Evolutionary conservation across 768 basidiomycete genomes (phyloP).

Genomic region (Amanita rimosa): DNA sequence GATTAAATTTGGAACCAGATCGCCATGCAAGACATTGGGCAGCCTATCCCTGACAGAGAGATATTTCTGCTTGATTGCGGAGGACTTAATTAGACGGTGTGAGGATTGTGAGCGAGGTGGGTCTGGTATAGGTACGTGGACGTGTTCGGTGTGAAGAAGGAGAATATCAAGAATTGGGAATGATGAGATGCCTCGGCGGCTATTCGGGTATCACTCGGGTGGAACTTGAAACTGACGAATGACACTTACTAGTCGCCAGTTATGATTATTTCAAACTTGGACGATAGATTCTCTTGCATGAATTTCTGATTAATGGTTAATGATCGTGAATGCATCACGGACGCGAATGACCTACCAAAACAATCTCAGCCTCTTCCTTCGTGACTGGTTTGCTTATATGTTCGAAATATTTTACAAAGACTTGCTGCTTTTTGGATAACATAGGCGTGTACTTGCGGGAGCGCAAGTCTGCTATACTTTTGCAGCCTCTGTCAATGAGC

Average conservation of each 20-base stretch:
- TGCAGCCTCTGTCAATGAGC: slow-evolving; percentile 42
- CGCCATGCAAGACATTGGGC: neutral
- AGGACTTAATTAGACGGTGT: slow-evolving; percentile 5
- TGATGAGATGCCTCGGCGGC: slow-evolving; percentile 33
- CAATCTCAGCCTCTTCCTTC: slow-evolving; percentile 28
- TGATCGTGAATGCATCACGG: neutral
- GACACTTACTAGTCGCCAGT: slow-evolving; percentile 45
- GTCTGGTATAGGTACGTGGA: slow-evolving; percentile 25
- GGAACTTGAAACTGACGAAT: neutral
- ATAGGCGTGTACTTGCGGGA: slow-evolving; percentile 24
- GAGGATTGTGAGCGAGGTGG: slow-evolving; percentile 10
- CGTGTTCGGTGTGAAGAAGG: slow-evolving; percentile 32
- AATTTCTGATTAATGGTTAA: slow-evolving; percentile 33
- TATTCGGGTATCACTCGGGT: slow-evolving; percentile 11
- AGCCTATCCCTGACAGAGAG: slow-evolving; percentile 5
- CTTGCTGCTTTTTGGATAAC: slow-evolving; percentile 25
- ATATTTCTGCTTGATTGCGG: slow-evolving; percentile 5
- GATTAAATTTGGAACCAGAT: slow-evolving; percentile 16
- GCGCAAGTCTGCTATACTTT: slow-evolving; percentile 27
- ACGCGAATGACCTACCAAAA: slow-evolving; percentile 26
- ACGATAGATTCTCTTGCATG: slow-evolving; percentile 31
- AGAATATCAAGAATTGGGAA: slow-evolving; percentile 30
- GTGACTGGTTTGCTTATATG: slow-evolving; percentile 24
- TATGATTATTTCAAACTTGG: slow-evolving; percentile 37
- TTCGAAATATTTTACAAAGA: slow-evolving; percentile 27